A percentile compares a stretch with the other conserved stretches of the same genome.
Conservation (phyloP, 208 protist species). For the Leishmania turanica region DNA sequence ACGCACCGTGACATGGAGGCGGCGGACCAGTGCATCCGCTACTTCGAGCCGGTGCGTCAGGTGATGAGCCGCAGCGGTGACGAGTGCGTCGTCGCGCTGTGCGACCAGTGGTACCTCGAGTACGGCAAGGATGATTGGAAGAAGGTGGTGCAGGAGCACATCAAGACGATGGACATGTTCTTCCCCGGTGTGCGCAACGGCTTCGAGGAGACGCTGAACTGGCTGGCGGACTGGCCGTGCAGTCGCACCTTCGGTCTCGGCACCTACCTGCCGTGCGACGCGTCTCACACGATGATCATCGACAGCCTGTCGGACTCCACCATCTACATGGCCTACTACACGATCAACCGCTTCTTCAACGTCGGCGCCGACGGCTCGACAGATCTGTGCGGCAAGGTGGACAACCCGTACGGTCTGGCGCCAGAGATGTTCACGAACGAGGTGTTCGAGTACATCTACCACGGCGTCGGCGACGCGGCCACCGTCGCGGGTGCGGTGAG, state of each 20-base stretch:
- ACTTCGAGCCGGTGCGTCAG: slow-evolving; percentile 96
- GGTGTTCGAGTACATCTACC: slow-evolving; percentile 96
- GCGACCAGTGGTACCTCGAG: slow-evolving; percentile 99
- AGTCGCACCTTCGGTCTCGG: slow-evolving; percentile 99
- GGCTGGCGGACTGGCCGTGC: slow-evolving; percentile 99
- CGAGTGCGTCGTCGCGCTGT: slow-evolving; percentile 99
- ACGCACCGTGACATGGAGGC: slow-evolving; percentile 86
- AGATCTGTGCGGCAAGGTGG: slow-evolving; percentile 40
- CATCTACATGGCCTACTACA: slow-evolving; percentile 99
- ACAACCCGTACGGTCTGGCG: slow-evolving; percentile 85
- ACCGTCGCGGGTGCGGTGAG: slow-evolving; percentile 47
- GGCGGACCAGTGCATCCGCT: slow-evolving; percentile 83
- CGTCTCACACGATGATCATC: slow-evolving; percentile 95
- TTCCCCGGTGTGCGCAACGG: slow-evolving; percentile 88
- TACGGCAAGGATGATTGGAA: slow-evolving; percentile 99
- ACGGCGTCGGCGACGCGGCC: slow-evolving; percentile 69
- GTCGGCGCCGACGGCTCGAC: slow-evolving; percentile 55
- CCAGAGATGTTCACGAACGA: slow-evolving; percentile 95
- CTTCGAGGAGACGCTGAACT: slow-evolving; percentile 96
- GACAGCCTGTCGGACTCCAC: slow-evolving; percentile 99
- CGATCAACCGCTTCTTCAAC: slow-evolving; percentile 98
- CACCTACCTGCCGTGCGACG: slow-evolving; percentile 97
- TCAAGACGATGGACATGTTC: slow-evolving; percentile 95
- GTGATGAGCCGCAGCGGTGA: slow-evolving; percentile 99
- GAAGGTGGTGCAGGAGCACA: slow-evolving; percentile 76